Evolutionary conservation across 805 yeast genomes (phyloP), one percentile per base, ranked within the genome.

Genomic region (Pichia sporocuriosa): DNA sequence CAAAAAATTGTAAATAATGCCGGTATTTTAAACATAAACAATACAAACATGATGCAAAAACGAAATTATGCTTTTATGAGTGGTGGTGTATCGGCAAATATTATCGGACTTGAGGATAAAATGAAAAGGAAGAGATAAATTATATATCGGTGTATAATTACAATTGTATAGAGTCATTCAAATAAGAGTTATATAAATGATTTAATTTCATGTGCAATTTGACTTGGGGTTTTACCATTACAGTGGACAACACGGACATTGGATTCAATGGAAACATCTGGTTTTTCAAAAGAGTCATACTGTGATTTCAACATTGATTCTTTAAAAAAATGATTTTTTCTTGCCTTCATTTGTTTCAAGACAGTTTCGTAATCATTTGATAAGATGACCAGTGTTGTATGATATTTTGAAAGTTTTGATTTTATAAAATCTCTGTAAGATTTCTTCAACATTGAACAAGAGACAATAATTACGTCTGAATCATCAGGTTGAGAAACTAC

Each of bases 261-360:
- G 32, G 50, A 52, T 15, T 54, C 52, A 4, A 24, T 20, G 4
- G 30, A 35, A 17, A 27, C 24, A 19, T 43, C 34, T 0, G 97
- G 96, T 5, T 84, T 62, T 58, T 88, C 84, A 74, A 86, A 72
- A 42, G 77, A 79, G 12, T 69, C 77, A 49, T 79, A 81, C 59
- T 89, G 97, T 17, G 88, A 78, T 45, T 75, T 70, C 39, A 88
- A 77, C 96, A 89, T 86, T 46, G 77, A 73, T 4, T 81, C 72
- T 57, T 89, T 89, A 95, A 93, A 88, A 59, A 73, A 93, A 57
- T 93, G 98, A 37, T 77, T 76, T 51, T 73, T 59, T 50, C 98
- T 70, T n/a, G 60, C 55, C 6, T 64, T 63, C 41, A 88, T 83
- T 39, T 97, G 70, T 26, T 63, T 56, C 13, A 74, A 47, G 34